phyloP scores from a whole-genome alignment of 129 eudicot genomes.

The Dittrichia graveolens region DNA sequence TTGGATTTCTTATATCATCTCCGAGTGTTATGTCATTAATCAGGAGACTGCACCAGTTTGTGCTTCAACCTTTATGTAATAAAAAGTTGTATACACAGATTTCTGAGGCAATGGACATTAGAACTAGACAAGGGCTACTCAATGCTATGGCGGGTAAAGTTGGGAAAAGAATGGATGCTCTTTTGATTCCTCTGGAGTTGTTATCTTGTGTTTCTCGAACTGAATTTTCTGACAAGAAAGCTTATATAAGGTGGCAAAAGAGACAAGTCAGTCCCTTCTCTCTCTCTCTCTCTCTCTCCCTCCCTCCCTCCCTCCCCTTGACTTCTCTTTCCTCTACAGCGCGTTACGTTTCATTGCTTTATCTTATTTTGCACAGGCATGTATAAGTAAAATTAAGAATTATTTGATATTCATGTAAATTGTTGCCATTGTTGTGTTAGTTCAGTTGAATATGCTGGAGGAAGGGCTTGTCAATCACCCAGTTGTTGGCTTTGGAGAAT shows the following conservation, averaged over 20 bases:
- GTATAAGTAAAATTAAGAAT: constrained; percentile 2
- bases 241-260: constrained; percentile 97
- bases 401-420: constrained; percentile 34
- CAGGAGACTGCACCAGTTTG: neutral
- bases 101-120: constrained; percentile 92
- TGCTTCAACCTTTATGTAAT: constrained; percentile 5
- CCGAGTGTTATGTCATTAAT: too few species aligned
- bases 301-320: constrained; percentile 35
- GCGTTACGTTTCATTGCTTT: constrained; percentile 8
- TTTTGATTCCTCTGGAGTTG: constrained; percentile 87
- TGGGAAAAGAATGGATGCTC: constrained; percentile 97
- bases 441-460: constrained; percentile 96
- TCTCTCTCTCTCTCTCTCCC: constrained; percentile 12
- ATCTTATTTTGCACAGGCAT: constrained; percentile 9
- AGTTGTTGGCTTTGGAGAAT: constrained; percentile 95
- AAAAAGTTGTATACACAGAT: constrained; percentile 55
- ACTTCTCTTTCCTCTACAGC: constrained; percentile 1
- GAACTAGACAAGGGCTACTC: constrained; percentile 92
- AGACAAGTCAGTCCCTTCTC: constrained; percentile 78
- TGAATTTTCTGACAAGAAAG: constrained; percentile 96
- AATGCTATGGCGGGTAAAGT: constrained; percentile 88
- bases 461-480: constrained; percentile 97
- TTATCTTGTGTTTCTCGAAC: constrained; percentile 87
- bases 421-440: constrained; percentile 60
- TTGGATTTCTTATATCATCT: too few species aligned